Evolutionary conservation across 202 grass and related monocot genomes (phyloP), one percentile per base, ranked within the genome.

Genomic region (Bolboschoenoplectus hybrid): DNA sequence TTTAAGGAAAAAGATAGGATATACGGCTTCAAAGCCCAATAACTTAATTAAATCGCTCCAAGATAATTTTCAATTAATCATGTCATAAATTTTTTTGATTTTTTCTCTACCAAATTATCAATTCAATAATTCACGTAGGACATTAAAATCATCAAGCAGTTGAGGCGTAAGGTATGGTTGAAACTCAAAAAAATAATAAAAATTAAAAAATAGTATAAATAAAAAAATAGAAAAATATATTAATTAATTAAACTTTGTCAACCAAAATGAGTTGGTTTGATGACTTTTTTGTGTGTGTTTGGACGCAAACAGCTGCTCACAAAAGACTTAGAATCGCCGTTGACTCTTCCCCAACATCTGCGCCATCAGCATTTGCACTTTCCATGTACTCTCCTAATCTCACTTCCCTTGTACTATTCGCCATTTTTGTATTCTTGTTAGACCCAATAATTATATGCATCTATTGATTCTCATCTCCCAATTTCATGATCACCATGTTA

Each of bases 371-470:
- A 52, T 26, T 67, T 83, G 81, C 81, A 70, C 65, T 83, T 83
- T 83, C 81, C 81, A 67, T 39, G 64, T 69, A 83, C 81, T 64
- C 50, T 84, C 81, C 64, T 84, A 69, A 84, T 84, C 81, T 84
- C 81, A 67, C 63, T 84, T 83, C 9, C 20, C 12, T 69, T 38
- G 39, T 68, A 53, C 16, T 67, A 67, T 69, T 83, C 13, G 13
- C 5, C 14, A 38, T 53, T 82, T 66, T 76, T 76, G 73, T 83
- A 47, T 68, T 84, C 0, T 68, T 56, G 14, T 84, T 84, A 39
- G 49, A 44, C 12, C 12, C 32, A 67, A 49, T 19, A 66, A 44
- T 82, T 26, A 34, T 82, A 14, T 0, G 35, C 2, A 19, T 44
- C 2, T 41, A 50, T 14, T 67, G 80, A 82, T 49, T 82, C 7